phyloP scores from a whole-genome alignment of 2,329 filamentous ascomycete species.

The Talaromyces albobiverticillius region DNA sequence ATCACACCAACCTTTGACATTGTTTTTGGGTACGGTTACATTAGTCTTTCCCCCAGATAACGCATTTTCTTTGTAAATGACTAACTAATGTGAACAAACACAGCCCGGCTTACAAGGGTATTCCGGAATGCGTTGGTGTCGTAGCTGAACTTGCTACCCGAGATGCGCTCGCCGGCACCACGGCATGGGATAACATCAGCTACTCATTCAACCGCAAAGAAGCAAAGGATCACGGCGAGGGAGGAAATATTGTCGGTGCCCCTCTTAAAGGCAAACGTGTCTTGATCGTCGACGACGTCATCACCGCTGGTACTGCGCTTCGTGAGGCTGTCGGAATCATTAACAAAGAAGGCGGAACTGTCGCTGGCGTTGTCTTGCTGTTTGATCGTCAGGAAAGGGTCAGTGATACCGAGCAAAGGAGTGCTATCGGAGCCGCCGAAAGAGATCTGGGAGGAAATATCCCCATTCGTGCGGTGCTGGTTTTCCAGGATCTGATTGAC shows the following conservation, averaged over 20 bases:
- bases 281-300: slow-evolving; percentile 93
- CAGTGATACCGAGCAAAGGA: slow-evolving; percentile 66
- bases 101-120: slow-evolving; percentile 88
- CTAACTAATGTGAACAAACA: background rate
- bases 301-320: slow-evolving; percentile 92
- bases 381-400: slow-evolving; percentile 66
- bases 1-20: slow-evolving; percentile 66
- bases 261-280: slow-evolving; percentile 79
- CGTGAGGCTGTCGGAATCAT: slow-evolving; percentile 90
- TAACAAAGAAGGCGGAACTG: slow-evolving; percentile 73
- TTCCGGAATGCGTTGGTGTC: slow-evolving; percentile 79
- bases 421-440: slow-evolving; percentile 81
- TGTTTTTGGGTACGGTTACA: slow-evolving; percentile 62
- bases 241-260: slow-evolving; percentile 87
- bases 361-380: slow-evolving; percentile 85
- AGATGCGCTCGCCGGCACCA: slow-evolving; percentile 47
- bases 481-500: slow-evolving; percentile 74
- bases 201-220: slow-evolving; percentile 97
- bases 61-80: background rate
- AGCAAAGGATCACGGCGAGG: slow-evolving; percentile 93
- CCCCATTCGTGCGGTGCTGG: slow-evolving; percentile 71
- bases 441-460: slow-evolving; percentile 69
- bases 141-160: slow-evolving; percentile 71
- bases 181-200: slow-evolving; percentile 65
- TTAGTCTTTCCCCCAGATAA: background rate